A percentile compares a stretch with the other conserved stretches of the same genome.
Evolutionary conservation across 805 yeast genomes (phyloP).

Genomic region (Cyberlindnera veronae): DNA sequence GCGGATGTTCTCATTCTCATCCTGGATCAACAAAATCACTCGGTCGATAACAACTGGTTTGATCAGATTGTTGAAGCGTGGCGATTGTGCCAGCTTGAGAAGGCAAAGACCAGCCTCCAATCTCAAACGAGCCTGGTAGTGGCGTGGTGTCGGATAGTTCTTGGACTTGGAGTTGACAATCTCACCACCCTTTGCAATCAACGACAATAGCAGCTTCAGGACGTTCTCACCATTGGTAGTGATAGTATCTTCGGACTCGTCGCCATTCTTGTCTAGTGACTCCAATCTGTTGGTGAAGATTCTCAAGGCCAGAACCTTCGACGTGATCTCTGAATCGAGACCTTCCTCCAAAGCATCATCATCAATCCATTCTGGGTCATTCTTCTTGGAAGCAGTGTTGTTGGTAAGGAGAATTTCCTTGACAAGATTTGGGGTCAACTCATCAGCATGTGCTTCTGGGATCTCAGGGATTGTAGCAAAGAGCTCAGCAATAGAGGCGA

Average conservation of each 20-base stretch:
- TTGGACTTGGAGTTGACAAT: constrained; percentile 44
- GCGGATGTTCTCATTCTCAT: constrained; percentile 59
- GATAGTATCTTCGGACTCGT: constrained; percentile 35
- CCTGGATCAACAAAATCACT: constrained; percentile 60
- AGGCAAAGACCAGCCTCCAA: constrained; percentile 64
- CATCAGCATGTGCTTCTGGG: constrained; percentile 51
- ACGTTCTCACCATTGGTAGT: constrained; percentile 55
- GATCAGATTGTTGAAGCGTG: constrained; percentile 49
- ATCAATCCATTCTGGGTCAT: constrained; percentile 44
- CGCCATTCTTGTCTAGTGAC: constrained; percentile 28
- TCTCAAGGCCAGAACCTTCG: constrained; percentile 52
- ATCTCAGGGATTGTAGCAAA: constrained; percentile 45
- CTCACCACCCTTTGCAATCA: constrained; percentile 78
- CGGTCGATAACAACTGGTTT: constrained; percentile 48
- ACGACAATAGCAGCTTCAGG: constrained; percentile 59
- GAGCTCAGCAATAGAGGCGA: constrained; percentile 59
- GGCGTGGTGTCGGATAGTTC: constrained; percentile 58
- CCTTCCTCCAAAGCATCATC: constrained; percentile 38
- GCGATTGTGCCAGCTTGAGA: constrained; percentile 58
- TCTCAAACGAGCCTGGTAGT: constrained; percentile 58
- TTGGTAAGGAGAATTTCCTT: constrained; percentile 60
- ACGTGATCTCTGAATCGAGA: constrained; percentile 33
- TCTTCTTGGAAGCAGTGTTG: constrained; percentile 31
- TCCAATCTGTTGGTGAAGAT: constrained; percentile 59
- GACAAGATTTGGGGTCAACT: constrained; percentile 56